phyloP scores from a whole-genome alignment of 73 alveolate genomes.

The Uronychia setigera region DNA sequence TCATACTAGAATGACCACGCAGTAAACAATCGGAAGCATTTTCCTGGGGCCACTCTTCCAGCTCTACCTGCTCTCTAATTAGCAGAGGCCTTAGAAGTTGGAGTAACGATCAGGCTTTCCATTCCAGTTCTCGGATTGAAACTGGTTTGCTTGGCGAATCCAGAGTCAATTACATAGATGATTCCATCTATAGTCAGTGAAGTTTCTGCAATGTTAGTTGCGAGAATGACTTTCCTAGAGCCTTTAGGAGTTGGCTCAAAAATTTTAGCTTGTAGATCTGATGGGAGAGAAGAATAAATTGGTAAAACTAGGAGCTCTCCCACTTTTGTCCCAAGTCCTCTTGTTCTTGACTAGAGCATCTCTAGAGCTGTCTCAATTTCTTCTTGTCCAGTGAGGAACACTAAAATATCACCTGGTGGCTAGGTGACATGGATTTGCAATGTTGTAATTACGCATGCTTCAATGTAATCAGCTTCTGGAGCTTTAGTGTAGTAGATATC shows the following conservation, averaged over 20 bases:
- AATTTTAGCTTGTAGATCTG: slow-evolving; percentile 99
- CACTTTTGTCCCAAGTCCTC: slow-evolving; percentile 95
- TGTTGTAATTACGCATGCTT: slow-evolving; percentile 97
- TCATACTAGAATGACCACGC: slow-evolving; percentile 97
- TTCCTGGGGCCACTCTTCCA: slow-evolving; percentile 99
- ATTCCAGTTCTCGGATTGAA: slow-evolving; percentile 98
- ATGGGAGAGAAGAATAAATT: slow-evolving; percentile 97
- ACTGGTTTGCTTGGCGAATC: slow-evolving; percentile 96
- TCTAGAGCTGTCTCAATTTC: slow-evolving; percentile 99
- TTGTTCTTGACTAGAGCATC: slow-evolving; percentile 90
- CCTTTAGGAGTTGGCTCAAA: slow-evolving; percentile 99
- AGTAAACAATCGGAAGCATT: slow-evolving; percentile 99
- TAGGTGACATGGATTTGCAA: slow-evolving; percentile 98
- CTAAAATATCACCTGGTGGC: slow-evolving; percentile 99
- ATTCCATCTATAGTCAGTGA: slow-evolving; percentile 95
- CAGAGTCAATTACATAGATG: slow-evolving; percentile 98
- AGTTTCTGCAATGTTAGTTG: slow-evolving; percentile 99
- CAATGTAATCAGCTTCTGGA: slow-evolving; percentile 99
- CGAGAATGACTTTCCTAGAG: slow-evolving; percentile 96
- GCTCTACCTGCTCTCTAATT: slow-evolving; percentile 98
- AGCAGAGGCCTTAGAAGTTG: slow-evolving; percentile 96
- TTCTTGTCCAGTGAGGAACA: slow-evolving; percentile 99
- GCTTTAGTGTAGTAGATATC: slow-evolving; percentile 96
- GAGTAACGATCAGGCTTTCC: slow-evolving; percentile 94
- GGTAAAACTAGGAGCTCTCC: slow-evolving; percentile 96